Evolutionary conservation across 768 basidiomycete species (phyloP).

Genomic region (Chalciporus chontae): DNA sequence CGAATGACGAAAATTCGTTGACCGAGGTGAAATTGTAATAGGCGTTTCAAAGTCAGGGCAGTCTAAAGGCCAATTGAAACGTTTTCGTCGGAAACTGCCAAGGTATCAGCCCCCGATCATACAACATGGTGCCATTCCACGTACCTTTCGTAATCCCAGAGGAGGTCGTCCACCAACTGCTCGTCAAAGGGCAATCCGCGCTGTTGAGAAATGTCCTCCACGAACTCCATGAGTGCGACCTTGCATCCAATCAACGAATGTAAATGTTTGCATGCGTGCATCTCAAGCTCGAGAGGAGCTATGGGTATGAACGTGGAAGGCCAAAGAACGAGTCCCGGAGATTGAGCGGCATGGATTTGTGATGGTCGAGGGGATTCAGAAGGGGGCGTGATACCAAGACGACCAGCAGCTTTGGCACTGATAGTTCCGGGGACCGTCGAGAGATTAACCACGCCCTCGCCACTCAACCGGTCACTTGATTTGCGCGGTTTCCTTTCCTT

Average conservation of each 20-base stretch:
- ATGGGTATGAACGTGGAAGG: slow-evolving; percentile 59
- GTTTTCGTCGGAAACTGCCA: slow-evolving; percentile 59
- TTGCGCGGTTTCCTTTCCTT: slow-evolving; percentile 21
- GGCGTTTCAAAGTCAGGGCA: slow-evolving; percentile 31
- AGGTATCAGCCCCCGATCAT: slow-evolving; percentile 7
- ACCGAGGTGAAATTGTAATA: slow-evolving; percentile 21
- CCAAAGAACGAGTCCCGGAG: slow-evolving; percentile 60
- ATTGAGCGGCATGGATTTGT: slow-evolving; percentile 41
- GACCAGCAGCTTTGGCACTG: slow-evolving; percentile 36
- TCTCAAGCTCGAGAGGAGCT: slow-evolving; percentile 58
- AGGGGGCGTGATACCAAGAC: slow-evolving; percentile 32
- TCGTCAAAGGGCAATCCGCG: slow-evolving; percentile 20
- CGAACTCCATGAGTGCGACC: slow-evolving; percentile 50
- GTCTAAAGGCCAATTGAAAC: slow-evolving; percentile 67
- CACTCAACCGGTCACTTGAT: slow-evolving; percentile 27
- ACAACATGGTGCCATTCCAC: background rate
- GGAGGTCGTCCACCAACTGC: slow-evolving; percentile 22
- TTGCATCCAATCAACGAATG: slow-evolving; percentile 63
- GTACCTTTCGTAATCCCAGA: slow-evolving; percentile 38
- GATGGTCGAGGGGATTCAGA: slow-evolving; percentile 13
- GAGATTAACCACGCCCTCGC: slow-evolving; percentile 19
- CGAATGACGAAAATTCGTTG: slow-evolving; percentile 17
- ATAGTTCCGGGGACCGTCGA: slow-evolving; percentile 26
- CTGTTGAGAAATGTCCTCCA: slow-evolving; percentile 33
- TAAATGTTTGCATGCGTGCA: slow-evolving; percentile 70